Conservation (phyloP, 2,329 filamentous ascomycete genomes). For the Cladosporium sp. region DNA sequence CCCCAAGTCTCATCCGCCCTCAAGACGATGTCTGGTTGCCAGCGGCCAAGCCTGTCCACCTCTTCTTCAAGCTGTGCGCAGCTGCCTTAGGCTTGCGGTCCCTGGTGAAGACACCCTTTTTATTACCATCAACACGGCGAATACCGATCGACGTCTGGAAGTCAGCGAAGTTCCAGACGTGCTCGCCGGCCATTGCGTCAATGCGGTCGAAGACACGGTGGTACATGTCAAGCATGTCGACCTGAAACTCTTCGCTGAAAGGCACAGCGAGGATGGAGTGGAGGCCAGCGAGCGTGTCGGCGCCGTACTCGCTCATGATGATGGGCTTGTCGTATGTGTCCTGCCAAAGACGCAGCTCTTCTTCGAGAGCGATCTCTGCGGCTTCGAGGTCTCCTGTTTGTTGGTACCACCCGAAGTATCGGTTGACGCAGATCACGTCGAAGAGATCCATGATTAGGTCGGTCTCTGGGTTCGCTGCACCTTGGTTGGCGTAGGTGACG, state of each 20-base stretch:
- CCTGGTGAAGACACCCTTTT: slow-evolving; percentile 16
- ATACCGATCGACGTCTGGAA: slow-evolving; percentile 11
- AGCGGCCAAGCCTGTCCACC: slow-evolving; percentile 4
- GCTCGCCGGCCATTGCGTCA: slow-evolving; percentile 12
- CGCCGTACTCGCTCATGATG: slow-evolving; percentile 18
- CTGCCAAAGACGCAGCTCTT: slow-evolving; percentile 5
- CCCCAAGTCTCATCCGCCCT: no score
- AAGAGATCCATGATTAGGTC: slow-evolving; percentile 16
- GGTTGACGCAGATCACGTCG: slow-evolving; percentile 7
- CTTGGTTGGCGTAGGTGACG: slow-evolving; percentile 5
- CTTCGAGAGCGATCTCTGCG: slow-evolving; percentile 9
- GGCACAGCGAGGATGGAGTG: slow-evolving; percentile 2
- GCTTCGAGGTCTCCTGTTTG: slow-evolving; percentile 12
- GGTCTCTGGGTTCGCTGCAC: neutral
- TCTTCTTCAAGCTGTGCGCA: slow-evolving; percentile 11
- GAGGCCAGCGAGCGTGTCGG: slow-evolving; percentile 9
- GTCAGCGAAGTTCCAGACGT: slow-evolving; percentile 18
- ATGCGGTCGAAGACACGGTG: slow-evolving; percentile 12
- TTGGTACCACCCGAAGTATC: slow-evolving; percentile 17
- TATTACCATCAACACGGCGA: slow-evolving; percentile 15
- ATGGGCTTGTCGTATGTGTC: slow-evolving; percentile 7
- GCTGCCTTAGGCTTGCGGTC: slow-evolving; percentile 16
- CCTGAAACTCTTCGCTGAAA: slow-evolving; percentile 16
- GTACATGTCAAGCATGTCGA: slow-evolving; percentile 12
- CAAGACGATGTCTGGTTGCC: neutral